These are phyloP conservation scores for Malassezia restricta DNA, from an alignment of 1,284 basidiomycete species.

Conservation along the genomic window DNA sequence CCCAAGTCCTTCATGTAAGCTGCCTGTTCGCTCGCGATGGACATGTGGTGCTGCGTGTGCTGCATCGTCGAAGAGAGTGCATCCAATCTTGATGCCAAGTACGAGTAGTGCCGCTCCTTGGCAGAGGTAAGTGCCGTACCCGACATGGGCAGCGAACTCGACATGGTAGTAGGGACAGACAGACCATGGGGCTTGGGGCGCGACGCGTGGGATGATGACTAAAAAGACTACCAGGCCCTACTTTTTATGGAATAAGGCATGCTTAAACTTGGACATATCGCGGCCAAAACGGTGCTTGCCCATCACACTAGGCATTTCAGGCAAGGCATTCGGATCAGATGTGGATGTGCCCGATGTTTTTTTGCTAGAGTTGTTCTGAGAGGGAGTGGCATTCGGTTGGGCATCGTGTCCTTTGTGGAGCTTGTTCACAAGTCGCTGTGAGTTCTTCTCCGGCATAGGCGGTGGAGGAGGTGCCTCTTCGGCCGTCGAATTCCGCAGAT, in stretches of 20 bases:
- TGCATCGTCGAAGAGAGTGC: constrained; percentile 10
- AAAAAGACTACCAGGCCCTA: not conserved
- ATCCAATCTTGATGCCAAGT: constrained; percentile 11
- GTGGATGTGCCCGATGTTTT: not conserved
- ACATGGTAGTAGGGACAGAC: not conserved
- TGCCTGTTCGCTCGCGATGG: constrained; percentile 15
- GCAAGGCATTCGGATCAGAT: not conserved
- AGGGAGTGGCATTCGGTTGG: too few relatives aligned
- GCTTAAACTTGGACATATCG: not conserved
- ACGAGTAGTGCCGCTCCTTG: constrained; percentile 17
- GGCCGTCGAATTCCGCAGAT: constrained; percentile 8
- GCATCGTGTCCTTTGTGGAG: too few relatives aligned
- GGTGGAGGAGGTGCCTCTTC: not conserved
- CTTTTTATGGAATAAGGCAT: not conserved
- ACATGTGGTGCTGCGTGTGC: constrained; percentile 14
- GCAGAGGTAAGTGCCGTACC: constrained; percentile 7
- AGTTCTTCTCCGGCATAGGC: not conserved
- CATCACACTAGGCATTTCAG: not conserved
- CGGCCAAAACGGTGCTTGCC: not conserved
- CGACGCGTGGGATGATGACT: not conserved
- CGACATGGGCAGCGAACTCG: not conserved
- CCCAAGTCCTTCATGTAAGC: constrained; percentile 16
- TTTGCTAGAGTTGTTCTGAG: too few relatives aligned
- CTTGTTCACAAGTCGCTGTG: not conserved
- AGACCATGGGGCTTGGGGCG: not conserved